phyloP scores from a whole-genome alignment of 805 yeast genomes.

The Starmerella asiatica region DNA sequence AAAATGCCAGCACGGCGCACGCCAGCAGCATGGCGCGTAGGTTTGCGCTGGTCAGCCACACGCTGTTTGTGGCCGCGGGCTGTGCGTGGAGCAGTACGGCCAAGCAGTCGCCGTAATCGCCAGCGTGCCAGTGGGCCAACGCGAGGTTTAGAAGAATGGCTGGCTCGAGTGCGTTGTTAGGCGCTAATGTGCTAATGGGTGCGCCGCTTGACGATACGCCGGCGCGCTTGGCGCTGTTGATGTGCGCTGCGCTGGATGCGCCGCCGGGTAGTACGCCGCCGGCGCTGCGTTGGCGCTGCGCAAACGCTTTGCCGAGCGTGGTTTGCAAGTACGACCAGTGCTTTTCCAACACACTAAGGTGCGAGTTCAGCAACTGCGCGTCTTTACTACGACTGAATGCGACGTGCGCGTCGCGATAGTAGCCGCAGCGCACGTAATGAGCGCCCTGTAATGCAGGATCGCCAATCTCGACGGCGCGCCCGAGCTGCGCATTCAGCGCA shows the following conservation, averaged over 20 bases:
- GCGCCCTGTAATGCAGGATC: conserved; percentile 4
- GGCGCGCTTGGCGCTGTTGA: too few relatives aligned
- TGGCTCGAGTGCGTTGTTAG: neutral
- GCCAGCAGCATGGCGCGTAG: conserved; percentile 8
- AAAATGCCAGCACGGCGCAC: conserved; percentile 6
- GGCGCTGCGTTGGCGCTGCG: neutral
- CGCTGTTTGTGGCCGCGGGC: neutral
- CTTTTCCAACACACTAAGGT: conserved; percentile 8
- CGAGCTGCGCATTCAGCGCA: conserved; percentile 2
- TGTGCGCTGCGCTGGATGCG: neutral
- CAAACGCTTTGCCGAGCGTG: neutral
- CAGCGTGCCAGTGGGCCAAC: conserved; percentile 9
- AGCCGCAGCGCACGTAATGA: conserved; percentile 5
- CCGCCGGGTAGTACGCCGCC: too few relatives aligned
- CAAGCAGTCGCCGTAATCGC: conserved; percentile 9
- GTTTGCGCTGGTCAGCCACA: conserved; percentile 8
- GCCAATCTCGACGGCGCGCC: neutral
- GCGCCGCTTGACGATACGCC: too few relatives aligned
- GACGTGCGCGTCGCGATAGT: conserved; percentile 10
- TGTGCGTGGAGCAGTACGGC: conserved; percentile 5
- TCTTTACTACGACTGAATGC: neutral
- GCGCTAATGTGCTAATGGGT: neutral
- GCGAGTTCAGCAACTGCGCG: conserved; percentile 4
- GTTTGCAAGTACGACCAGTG: conserved; percentile 10
- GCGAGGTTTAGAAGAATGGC: conserved; percentile 7